Conservation (phyloP, 352 stramenopile genomes). For the Globisporangium canariense region DNA sequence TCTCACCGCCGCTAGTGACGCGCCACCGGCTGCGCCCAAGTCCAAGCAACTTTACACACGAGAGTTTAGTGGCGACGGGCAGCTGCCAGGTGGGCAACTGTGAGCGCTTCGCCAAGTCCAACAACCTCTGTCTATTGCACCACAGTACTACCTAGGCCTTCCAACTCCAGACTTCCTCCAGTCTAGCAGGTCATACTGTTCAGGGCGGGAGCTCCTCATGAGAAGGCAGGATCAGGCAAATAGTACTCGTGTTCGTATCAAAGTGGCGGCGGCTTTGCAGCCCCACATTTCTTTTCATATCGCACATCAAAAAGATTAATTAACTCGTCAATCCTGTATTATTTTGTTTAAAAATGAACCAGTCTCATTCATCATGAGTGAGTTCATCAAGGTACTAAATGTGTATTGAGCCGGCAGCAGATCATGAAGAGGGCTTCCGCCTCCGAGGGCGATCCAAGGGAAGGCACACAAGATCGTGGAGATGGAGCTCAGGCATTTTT, state of each 20-base stretch:
- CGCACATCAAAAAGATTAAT: background rate
- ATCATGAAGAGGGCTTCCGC: too few relatives aligned
- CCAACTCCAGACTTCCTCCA: background rate
- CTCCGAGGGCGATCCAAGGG: too few relatives aligned
- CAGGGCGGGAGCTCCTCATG: background rate
- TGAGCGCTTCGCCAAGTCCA: background rate
- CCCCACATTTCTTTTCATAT: background rate
- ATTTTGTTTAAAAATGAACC: background rate
- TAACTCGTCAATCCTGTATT: background rate
- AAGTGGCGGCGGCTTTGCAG: background rate
- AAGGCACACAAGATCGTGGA: too few relatives aligned
- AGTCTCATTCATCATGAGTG: too few relatives aligned
- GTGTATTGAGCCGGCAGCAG: too few relatives aligned
- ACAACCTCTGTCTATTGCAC: slow-evolving; percentile 1
- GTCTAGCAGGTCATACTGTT: background rate
- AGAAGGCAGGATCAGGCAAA: background rate
- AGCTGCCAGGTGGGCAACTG: background rate
- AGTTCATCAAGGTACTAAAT: too few relatives aligned
- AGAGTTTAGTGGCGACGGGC: background rate
- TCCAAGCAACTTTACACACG: background rate
- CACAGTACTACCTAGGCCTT: background rate
- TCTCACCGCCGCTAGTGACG: background rate
- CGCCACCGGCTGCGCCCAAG: background rate
- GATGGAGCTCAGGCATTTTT: too few relatives aligned
- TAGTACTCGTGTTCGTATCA: background rate